phyloP scores from a whole-genome alignment of 345 rosid genomes.

The Eucalyptus microcorys region DNA sequence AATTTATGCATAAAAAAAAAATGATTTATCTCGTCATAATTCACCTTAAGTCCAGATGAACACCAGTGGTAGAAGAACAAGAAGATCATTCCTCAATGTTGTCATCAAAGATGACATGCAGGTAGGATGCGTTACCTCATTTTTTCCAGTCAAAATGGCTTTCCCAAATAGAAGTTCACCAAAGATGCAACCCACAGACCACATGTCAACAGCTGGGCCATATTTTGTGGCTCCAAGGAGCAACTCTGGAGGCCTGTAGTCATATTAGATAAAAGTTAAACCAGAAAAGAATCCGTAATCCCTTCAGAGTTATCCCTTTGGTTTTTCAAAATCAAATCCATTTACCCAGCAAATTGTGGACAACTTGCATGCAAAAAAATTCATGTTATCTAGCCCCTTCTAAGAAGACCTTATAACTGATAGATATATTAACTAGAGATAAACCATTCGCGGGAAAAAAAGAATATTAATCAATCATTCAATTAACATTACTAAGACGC shows the following conservation, averaged over 20 bases:
- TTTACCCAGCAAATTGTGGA: background rate
- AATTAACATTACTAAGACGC: background rate
- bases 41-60: background rate
- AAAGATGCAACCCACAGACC: constrained; percentile 96
- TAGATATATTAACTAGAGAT: background rate
- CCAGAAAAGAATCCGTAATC: background rate
- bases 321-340: background rate
- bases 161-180: constrained; percentile 89
- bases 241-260: constrained; percentile 84
- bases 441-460: background rate
- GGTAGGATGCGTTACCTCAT: constrained; percentile 35
- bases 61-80: background rate
- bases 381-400: background rate
- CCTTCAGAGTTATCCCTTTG: background rate
- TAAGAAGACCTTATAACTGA: background rate
- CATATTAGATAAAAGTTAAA: background rate
- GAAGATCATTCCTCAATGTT: background rate
- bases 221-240: constrained; percentile 92
- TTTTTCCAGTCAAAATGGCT: constrained; percentile 85
- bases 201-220: constrained; percentile 95
- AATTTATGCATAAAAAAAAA: background rate
- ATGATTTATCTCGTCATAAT: background rate
- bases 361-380: background rate
- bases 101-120: background rate
- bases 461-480: background rate